Base-by-base conservation (phyloP, 352 stramenopile genomes). In the Blastocystis sp. region DNA sequence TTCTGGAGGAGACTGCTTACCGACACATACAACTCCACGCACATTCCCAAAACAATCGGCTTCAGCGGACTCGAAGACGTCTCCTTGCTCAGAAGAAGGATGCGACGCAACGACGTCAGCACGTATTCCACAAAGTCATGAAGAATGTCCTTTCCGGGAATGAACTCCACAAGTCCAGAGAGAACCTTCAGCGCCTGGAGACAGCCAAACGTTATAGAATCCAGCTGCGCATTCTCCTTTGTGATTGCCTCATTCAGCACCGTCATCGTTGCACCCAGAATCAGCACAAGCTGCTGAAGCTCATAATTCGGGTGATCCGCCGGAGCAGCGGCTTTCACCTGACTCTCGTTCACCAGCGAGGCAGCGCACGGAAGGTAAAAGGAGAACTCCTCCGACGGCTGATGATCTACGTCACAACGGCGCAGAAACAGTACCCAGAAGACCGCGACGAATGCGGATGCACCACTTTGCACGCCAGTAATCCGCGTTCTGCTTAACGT, bases 391-490 rank as follows among this genome's bases (percentile, higher is more conserved):
- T 11, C 24, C 21, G 69, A 21, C 9, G 18, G 7, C 51, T 63
- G 16, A 6, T 81, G 46, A 1, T 81, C 69, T 64, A 63, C 6
- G 14, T 72, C 4, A 72, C 14, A n/a, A 11, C 21, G 34, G 16
- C 14, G 4, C 2, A 7, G 1, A 3, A 49, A 21, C 2, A 21
- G 4, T 44, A 72, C 61, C 29, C 2, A 72, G 1, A 27, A 81
- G 24, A 8, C 42, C 44, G 11, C 69, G 27, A 21, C 69, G 46
- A 32, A 81, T 46, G 18, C 48, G 44, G 3, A 81, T 44, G 29
- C 69, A 81, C 69, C 69, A 81, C 48, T 64, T 63, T 27, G 69
- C 69, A 24, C 69, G 32, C 69, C 69, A 81, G 27, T 81, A 81
- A 38, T 81, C 69, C 8, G 27, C 48, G 29, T 81, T 61, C 69